Evolutionary conservation across 495 filamentous ascomycete genomes (phyloP), one percentile per base, ranked within the genome.

Genomic region (Tetracladium setigerum): DNA sequence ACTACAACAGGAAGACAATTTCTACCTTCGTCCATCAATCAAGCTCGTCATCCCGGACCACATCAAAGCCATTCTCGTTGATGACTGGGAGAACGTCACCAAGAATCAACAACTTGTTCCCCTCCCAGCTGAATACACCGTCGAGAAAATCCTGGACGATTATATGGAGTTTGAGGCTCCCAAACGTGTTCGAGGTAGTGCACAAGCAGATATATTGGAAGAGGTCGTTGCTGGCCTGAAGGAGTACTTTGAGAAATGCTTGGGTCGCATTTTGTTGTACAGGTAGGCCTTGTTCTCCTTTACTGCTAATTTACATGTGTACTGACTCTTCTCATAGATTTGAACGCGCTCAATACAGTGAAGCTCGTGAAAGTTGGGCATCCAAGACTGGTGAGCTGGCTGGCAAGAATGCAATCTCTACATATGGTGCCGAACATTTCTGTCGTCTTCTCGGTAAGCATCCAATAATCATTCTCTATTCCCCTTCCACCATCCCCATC

Each of bases 31-130:
- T 10, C 90, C 90, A 5, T 83, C 84, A 0, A 77, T 97, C 58
- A 87, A 86, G 44, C 78, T 98, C 42, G 69, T 79, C 36, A 78
- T 86, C 35, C 87, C 92, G 2, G 92, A 97, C 58, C 77, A 82
- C 42, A 67, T 98, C 41, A 96, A 96, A 67, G 82, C 83, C 14
- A 69, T 92, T 37, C 81, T 98, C 3, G 92, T 98, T 33, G 92
- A 98, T 57, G 92, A 98, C 67, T 98, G 92, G 92, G 92, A 98
- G 66, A 94, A 95, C 55, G 79, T 96, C 41, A 98, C 92, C 40
- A 97, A 97, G 72, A 88, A 90, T 58, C 78, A 84, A 51, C 83
- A 87, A 56, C 80, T 96, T 2, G 87, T 95, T 13, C 78, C 82
- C 0, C 72, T 98, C 9, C 92, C 92, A 0, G 78, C 84, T n/a